phyloP scores from a whole-genome alignment of 192 early-diverging fungal species.

The Backusella tarrabulga region DNA sequence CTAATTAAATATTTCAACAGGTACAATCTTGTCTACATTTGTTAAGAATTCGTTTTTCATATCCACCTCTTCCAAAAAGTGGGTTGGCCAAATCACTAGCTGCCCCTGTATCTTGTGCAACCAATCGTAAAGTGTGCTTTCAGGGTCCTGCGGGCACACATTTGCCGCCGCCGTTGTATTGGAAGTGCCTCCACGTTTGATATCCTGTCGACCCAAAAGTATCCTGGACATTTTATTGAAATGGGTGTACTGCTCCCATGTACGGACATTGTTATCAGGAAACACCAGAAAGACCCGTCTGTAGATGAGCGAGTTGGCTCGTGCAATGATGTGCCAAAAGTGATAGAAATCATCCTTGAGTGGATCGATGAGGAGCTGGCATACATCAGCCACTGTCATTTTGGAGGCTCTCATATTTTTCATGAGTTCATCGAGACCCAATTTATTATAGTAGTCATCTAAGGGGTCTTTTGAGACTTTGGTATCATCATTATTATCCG shows the following conservation, averaged over 20 bases:
- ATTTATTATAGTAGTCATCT: not conserved
- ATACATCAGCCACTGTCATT: not conserved
- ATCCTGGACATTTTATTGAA: slow-evolving; percentile 33
- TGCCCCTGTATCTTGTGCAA: slow-evolving; percentile 33
- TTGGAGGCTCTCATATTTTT: not conserved
- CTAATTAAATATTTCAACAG: slow-evolving; percentile 35
- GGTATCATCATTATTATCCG: slow-evolving; percentile 25
- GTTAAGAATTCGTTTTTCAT: slow-evolving; percentile 25
- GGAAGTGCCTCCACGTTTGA: slow-evolving; percentile 5
- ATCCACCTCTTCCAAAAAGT: slow-evolving; percentile 36
- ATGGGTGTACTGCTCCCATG: slow-evolving; percentile 50
- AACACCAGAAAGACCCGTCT: slow-evolving; percentile 74
- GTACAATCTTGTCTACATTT: slow-evolving; percentile 25
- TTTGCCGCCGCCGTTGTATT: not conserved
- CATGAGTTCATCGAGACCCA: not conserved
- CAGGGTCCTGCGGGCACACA: not conserved
- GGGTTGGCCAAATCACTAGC: slow-evolving; percentile 36
- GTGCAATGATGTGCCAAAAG: slow-evolving; percentile 60
- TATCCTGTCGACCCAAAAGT: slow-evolving; percentile 7
- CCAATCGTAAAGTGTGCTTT: not conserved
- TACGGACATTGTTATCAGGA: slow-evolving; percentile 76
- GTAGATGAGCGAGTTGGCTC: slow-evolving; percentile 61
- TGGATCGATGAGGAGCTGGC: slow-evolving; percentile 58
- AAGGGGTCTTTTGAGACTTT: not conserved
- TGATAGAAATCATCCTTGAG: slow-evolving; percentile 56